Percentiles rank a stretch among this genome's conserved stretches.
Conservation (phyloP, 805 yeast genomes). For the Zygotorulaspora chibaensis region DNA sequence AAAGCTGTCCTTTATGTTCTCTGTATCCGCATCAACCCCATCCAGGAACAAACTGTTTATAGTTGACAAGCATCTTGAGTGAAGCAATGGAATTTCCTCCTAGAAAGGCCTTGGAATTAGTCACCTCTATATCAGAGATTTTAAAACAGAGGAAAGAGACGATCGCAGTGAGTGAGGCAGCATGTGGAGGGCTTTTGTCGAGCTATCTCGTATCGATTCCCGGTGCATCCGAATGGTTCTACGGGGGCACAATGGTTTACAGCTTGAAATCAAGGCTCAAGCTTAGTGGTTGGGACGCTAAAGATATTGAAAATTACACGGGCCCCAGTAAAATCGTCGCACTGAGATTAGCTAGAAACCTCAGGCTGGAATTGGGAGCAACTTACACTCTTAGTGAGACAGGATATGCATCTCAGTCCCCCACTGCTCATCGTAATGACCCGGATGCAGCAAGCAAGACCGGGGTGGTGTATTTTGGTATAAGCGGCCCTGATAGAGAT, state of each 20-base stretch:
- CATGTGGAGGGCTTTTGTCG: slow-evolving; percentile 83
- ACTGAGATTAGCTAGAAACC: slow-evolving; percentile 67
- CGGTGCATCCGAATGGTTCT: slow-evolving; percentile 79
- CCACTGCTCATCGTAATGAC: slow-evolving; percentile 39
- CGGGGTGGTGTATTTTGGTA: slow-evolving; percentile 70
- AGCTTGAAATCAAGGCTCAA: slow-evolving; percentile 70
- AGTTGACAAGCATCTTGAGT: neutral
- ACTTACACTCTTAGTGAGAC: slow-evolving; percentile 80
- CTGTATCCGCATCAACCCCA: neutral
- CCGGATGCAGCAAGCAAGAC: slow-evolving; percentile 29
- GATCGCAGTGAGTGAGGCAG: slow-evolving; percentile 78
- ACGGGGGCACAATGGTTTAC: slow-evolving; percentile 80
- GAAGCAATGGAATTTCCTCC: slow-evolving; percentile 54
- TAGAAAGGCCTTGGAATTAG: slow-evolving; percentile 45
- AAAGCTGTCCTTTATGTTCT: neutral
- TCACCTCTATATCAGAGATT: slow-evolving; percentile 52
- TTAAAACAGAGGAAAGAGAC: slow-evolving; percentile 55
- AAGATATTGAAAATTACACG: slow-evolving; percentile 66
- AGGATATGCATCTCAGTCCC: slow-evolving; percentile 72
- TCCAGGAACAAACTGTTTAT: neutral
- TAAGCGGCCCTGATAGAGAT: slow-evolving; percentile 61
- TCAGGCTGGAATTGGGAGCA: slow-evolving; percentile 75
- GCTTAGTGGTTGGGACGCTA: slow-evolving; percentile 72
- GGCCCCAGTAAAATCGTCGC: slow-evolving; percentile 82
- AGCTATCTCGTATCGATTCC: slow-evolving; percentile 78